Evolutionary conservation across 164 flowering plant species (phyloP).

Genomic region (Tinospora cordifolia): DNA sequence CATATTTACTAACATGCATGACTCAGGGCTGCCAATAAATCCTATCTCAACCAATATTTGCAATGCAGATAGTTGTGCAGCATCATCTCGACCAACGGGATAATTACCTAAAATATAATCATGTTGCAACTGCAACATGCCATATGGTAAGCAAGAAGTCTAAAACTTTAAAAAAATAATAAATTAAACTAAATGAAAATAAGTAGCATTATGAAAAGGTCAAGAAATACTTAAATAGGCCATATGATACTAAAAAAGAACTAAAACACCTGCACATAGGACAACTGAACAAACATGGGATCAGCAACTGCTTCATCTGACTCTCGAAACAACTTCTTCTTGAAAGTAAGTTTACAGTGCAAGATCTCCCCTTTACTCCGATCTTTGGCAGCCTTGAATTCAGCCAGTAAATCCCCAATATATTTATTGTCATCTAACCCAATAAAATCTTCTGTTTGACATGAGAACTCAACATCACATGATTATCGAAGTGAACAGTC

Average conservation of each 20-base stretch:
- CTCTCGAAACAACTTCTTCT: constrained; percentile 90
- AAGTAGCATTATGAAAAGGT: background rate
- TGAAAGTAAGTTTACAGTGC: constrained; percentile 84
- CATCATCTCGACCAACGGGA: constrained; percentile 99
- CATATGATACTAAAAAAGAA: constrained; percentile 1
- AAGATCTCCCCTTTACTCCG: constrained; percentile 92
- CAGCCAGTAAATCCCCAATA: constrained; percentile 88
- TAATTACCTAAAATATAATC: constrained; percentile 95
- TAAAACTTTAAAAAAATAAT: background rate
- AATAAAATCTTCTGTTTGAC: constrained; percentile 71
- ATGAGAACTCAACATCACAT: constrained; percentile 13
- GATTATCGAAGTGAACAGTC: background rate
- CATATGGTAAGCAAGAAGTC: constrained; percentile 6
- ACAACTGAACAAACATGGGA: constrained; percentile 91
- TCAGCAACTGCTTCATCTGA: constrained; percentile 90
- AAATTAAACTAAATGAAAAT: constrained; percentile 5
- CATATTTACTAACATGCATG: constrained; percentile 64
- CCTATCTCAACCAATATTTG: constrained; percentile 96
- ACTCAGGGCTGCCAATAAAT: constrained; percentile 58
- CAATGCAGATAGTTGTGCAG: constrained; percentile 90
- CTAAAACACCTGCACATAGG: constrained; percentile 79
- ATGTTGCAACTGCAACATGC: constrained; percentile 77
- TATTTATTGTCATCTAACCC: constrained; percentile 93
- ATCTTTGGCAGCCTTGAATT: constrained; percentile 89
- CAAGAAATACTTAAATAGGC: background rate